Evolutionary conservation across 1,284 basidiomycete genomes (phyloP), one percentile per base, ranked within the genome.

Genomic region (Vanrija pseudolonga): DNA sequence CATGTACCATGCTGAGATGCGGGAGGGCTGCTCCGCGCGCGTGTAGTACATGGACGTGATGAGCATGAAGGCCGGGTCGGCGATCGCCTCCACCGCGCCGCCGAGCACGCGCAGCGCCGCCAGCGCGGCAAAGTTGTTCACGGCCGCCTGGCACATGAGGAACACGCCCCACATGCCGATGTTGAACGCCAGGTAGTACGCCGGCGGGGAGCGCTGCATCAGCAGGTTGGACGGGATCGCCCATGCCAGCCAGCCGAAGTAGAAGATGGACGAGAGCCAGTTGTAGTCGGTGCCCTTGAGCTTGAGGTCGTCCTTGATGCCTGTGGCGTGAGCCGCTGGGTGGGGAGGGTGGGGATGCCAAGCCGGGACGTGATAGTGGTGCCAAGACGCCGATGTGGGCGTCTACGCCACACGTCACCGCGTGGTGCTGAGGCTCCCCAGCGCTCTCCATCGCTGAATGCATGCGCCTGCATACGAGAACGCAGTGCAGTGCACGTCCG

Each of bases 171-270:
- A 80, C 53, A 79, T 62, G 61, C 77, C 76, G 56, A 80, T 80
- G 62, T 79, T 79, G 60, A 74, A 61, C 9, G 74, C 76, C 43
- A 81, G 74, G 60, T 80, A 80, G 44, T 77, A 77, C 17, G 76
- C 76, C 0, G 77, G 68, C 1, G 78, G 79, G n/a, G 68, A 77
- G 37, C 75, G 72, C 55, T 80, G 79, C 76, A 80, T 78, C 47
- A 80, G 60, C 32, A 80, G 48, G 62, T 80, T 80, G 11, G 78
- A 77, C 0, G 80, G 80, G 44, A 80, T 71, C 0, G 79, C 79
- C 79, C 79, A 80, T 2, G 63, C 72, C 5, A 80, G 57, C 79
- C 78, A 80, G 20, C 79, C 79, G 47, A 79, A 79, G 66, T 80
- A 80, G 66, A 80, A 80, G 42, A 78, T 63, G 28, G 64, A 68